Conservation (phyloP, 2,329 filamentous ascomycete species). For the Lithohypha guttulata region DNA sequence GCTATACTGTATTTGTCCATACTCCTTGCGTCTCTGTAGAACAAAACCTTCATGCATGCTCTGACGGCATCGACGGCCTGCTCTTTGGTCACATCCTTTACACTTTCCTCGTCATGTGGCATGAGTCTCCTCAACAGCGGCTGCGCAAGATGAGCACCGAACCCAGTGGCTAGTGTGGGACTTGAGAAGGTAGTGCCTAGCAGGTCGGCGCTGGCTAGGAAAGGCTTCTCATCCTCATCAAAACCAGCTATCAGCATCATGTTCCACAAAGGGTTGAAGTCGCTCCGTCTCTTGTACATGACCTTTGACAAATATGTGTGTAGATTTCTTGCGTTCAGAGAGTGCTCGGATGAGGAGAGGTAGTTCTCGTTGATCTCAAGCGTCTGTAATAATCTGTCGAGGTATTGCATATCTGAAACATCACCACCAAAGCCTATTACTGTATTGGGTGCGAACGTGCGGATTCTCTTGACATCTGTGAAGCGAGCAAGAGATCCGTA, state of each 20-base stretch:
- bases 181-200: slow-evolving; percentile 84
- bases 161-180: slow-evolving; percentile 85
- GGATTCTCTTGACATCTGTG: slow-evolving; percentile 90
- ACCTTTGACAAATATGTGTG: slow-evolving; percentile 95
- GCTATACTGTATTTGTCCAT: slow-evolving; percentile 86
- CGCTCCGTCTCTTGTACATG: slow-evolving; percentile 85
- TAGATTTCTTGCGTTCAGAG: slow-evolving; percentile 80
- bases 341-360: slow-evolving; percentile 38
- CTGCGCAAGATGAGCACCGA: slow-evolving; percentile 83
- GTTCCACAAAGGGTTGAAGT: slow-evolving; percentile 98
- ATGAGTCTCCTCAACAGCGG: slow-evolving; percentile 77
- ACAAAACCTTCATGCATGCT: slow-evolving; percentile 97
- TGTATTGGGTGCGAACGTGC: slow-evolving; percentile 70
- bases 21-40: slow-evolving; percentile 90
- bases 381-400: slow-evolving; percentile 77
- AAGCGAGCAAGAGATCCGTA: slow-evolving; percentile 96
- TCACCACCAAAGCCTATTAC: slow-evolving; percentile 93
- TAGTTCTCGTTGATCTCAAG: slow-evolving; percentile 88
- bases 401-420: slow-evolving; percentile 98
- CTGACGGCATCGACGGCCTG: slow-evolving; percentile 69
- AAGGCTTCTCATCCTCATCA: slow-evolving; percentile 67
- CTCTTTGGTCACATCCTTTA: slow-evolving; percentile 61
- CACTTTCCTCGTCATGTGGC: slow-evolving; percentile 63
- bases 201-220: slow-evolving; percentile 83
- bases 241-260: slow-evolving; percentile 83